Conservation (phyloP, 305 asterid genomes). For the Caryopteris hybrid region DNA sequence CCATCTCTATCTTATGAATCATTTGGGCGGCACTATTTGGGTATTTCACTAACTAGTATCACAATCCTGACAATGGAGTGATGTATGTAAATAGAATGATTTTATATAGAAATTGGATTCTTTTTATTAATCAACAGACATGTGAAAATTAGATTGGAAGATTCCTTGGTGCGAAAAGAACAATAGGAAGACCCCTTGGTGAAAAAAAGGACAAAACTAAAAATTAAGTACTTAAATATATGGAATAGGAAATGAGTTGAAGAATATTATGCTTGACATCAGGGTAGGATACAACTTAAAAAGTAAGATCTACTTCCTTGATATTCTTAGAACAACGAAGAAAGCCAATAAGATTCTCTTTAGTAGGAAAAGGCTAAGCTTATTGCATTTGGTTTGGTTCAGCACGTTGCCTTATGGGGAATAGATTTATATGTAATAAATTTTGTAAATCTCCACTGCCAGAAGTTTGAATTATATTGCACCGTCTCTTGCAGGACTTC, state of each 20-base stretch:
- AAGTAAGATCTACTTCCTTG: background rate
- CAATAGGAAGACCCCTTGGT: too few species aligned
- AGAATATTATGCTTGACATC: background rate
- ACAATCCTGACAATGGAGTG: background rate
- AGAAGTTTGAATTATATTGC: background rate
- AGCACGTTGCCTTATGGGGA: background rate
- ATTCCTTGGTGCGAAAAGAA: too few species aligned
- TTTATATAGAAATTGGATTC: background rate
- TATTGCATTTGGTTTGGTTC: background rate
- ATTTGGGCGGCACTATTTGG: background rate
- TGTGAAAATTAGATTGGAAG: background rate
- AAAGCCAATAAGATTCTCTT: background rate
- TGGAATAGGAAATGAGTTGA: too few species aligned
- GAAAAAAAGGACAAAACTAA: background rate
- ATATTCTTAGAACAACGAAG: background rate
- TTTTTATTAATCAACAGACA: background rate
- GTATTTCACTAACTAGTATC: background rate
- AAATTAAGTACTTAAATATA: too few species aligned
- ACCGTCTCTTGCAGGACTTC: constrained; percentile 56
- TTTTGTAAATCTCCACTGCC: background rate
- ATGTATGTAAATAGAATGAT: background rate
- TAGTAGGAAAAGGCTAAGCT: background rate
- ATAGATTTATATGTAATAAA: background rate
- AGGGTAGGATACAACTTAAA: background rate
- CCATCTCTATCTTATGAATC: background rate